Evolutionary conservation across 1,284 basidiomycete species (phyloP).

Genomic region (Marasmius oreades): DNA sequence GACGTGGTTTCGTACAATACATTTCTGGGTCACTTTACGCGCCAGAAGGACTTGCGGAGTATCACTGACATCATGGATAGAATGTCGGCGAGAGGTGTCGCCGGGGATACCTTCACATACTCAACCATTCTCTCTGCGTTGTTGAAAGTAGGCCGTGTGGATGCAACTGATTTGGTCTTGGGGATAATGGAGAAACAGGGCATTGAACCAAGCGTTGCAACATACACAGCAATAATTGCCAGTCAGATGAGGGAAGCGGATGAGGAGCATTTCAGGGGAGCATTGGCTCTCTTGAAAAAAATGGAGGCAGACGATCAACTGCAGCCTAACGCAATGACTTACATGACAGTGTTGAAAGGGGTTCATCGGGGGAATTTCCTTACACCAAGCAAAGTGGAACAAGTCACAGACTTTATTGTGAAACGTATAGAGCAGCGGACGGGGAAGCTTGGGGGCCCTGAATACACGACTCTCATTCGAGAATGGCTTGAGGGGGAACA

Average conservation of each 20-base stretch:
- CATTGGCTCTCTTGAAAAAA: conserved; percentile 59
- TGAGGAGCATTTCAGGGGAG: conserved; percentile 52
- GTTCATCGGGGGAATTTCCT: conserved; percentile 53
- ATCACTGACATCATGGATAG: conserved; percentile 54
- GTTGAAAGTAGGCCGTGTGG: conserved; percentile 59
- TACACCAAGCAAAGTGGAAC: conserved; percentile 35
- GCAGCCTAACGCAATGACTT: conserved; percentile 70
- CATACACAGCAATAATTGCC: conserved; percentile 73
- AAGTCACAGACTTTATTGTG: conserved; percentile 49
- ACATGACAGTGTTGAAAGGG: conserved; percentile 63
- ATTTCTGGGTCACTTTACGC: conserved; percentile 63
- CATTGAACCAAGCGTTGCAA: conserved; percentile 68
- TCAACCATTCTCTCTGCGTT: conserved; percentile 77
- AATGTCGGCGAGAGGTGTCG: conserved; percentile 49
- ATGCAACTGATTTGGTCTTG: conserved; percentile 62
- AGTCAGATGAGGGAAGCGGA: conserved; percentile 58
- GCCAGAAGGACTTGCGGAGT: conserved; percentile 54
- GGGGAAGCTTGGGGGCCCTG: conserved; percentile 52
- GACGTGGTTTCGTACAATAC: conserved; percentile 80
- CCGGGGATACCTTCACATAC: conserved; percentile 77
- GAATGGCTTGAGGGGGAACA: conserved; percentile 52
- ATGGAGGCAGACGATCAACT: conserved; percentile 64
- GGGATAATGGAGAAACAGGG: conserved; percentile 71
- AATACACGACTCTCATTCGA: conserved; percentile 75
- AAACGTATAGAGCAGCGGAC: conserved; percentile 55